Base-by-base conservation (phyloP, 768 basidiomycete species). In the Rhodotorula babjevae region DNA sequence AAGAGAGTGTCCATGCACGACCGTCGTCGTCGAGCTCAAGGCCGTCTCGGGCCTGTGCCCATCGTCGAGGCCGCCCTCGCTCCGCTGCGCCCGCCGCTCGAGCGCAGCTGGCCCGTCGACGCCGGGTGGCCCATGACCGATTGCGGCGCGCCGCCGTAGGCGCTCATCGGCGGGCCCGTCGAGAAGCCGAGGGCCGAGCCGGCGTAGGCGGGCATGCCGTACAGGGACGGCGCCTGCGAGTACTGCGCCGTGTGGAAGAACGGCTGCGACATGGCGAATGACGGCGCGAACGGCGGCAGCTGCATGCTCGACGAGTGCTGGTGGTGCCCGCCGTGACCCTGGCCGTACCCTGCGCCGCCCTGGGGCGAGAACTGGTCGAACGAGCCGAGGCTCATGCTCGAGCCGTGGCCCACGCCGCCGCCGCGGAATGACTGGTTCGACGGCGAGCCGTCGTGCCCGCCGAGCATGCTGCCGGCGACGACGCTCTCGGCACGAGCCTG, bases 241-340 rank as follows among this genome's bases (percentile, higher is more conserved):
- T 25, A 59, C 25, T 59, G 58, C 29, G 53, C 53, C 33, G 23
- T 52, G 31, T 72, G 71, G 67, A 75, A 71, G 67, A 75, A 71
- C n/a, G 66, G 63, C 33, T 61, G 67, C 44, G 69, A 71, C 69
- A 68, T 68, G 63, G 60, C 64, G 59, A 66, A 65, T 6, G 67
- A 25, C 27, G 74, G 74, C 1, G 74, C 74, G 67, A 75, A 75
- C 6, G 74, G 65, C 47, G 74, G 74, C 21, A 75, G 67, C 11
- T 61, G 67, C 50, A 52, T 52, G 36, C 49, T 58, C 58, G 58
- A n/a, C 29, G 40, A 6, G 3, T 23, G 19, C n/a, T 56, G 63
- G 16, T 56, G 44, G 11, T 47, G 64, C 27, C n/a, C 47, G 19
- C 58, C 65, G 47, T 49, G 50, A 4, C 50, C 47, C 2, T 9